Conservation (phyloP, 805 yeast species). For the Yamadazyma phyllophila region DNA sequence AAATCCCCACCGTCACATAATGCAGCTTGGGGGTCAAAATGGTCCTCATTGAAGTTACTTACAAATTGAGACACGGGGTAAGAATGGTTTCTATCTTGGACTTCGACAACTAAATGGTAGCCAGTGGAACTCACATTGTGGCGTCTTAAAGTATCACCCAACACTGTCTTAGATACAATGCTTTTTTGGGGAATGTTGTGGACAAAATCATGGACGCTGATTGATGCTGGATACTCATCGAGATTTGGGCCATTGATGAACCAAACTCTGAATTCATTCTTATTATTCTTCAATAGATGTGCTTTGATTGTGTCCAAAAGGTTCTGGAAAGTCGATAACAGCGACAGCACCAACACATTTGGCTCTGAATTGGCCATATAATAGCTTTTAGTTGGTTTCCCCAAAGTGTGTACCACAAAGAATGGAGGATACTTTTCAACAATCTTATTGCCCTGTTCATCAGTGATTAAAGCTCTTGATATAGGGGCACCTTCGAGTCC, state of each 20-base stretch:
- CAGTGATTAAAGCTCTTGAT: constrained; percentile 26
- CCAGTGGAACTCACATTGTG: constrained; percentile 26
- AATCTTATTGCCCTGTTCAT: constrained; percentile 24
- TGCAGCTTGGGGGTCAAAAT: constrained; percentile 14
- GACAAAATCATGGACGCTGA: constrained; percentile 26
- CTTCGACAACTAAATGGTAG: constrained; percentile 31
- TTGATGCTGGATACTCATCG: constrained; percentile 21
- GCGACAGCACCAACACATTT: constrained; percentile 24
- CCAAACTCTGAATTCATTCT: constrained; percentile 33
- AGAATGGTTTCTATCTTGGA: constrained; percentile 13
- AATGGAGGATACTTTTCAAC: constrained; percentile 38
- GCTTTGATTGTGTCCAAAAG: constrained; percentile 27
- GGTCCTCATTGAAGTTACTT: neutral
- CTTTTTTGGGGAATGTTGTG: constrained; percentile 27
- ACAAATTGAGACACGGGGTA: constrained; percentile 5
- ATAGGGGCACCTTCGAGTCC: constrained; percentile 44
- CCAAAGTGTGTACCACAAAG: constrained; percentile 33
- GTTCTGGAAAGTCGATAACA: constrained; percentile 33
- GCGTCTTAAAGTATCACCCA: constrained; percentile 22
- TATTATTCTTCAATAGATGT: constrained; percentile 19
- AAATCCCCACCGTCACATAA: constrained; percentile 38
- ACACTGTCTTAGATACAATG: constrained; percentile 25
- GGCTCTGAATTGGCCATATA: constrained; percentile 7
- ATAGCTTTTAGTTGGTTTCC: constrained; percentile 5
- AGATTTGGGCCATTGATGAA: constrained; percentile 26